These are phyloP conservation scores for Leccinum angustisporum DNA, from an alignment of 1,284 basidiomycete genomes.

Conservation along the genomic window DNA sequence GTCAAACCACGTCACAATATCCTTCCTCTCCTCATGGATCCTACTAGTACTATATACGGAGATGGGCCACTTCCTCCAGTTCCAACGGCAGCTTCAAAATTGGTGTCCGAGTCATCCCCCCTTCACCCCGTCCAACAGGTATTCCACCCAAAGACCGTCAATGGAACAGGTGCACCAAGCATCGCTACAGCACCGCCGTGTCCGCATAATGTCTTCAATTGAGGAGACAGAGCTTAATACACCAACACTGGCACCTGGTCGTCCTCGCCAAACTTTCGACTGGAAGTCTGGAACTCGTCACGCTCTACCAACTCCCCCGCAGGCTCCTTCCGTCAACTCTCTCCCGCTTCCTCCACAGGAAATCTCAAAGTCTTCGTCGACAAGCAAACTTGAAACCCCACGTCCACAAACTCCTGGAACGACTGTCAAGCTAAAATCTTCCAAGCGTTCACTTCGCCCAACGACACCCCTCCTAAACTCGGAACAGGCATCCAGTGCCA, in stretches of 20 bases:
- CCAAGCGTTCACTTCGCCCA: constrained; percentile 29
- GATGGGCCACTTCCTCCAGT: constrained; percentile 23
- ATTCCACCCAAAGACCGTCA: constrained; percentile 7
- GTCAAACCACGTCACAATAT: constrained; percentile 31
- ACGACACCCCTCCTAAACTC: constrained; percentile 17
- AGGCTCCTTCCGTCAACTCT: constrained; percentile 30
- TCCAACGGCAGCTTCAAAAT: constrained; percentile 31
- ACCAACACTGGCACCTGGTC: constrained; percentile 20
- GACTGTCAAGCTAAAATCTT: constrained; percentile 15
- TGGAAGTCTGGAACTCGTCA: constrained; percentile 18
- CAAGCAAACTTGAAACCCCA: constrained; percentile 8
- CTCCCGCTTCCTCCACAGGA: constrained; percentile 40
- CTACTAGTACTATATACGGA: constrained; percentile 1
- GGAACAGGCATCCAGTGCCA: constrained; percentile 11
- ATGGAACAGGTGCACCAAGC: constrained; percentile 25
- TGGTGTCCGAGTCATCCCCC: constrained; percentile 26
- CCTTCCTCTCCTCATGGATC: constrained; percentile 17
- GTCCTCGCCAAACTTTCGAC: constrained; percentile 21
- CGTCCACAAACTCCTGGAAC: constrained; percentile 2
- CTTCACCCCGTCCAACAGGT: constrained; percentile 23
- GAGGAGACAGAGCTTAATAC: constrained; percentile 31
- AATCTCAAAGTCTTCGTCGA: constrained; percentile 38
- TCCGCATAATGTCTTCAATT: constrained; percentile 18
- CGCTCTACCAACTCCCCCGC: constrained; percentile 17
- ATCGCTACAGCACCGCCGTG: constrained; percentile 26